Conservation (phyloP, 345 rosid species). For the Eucalyptus tenuipes region DNA sequence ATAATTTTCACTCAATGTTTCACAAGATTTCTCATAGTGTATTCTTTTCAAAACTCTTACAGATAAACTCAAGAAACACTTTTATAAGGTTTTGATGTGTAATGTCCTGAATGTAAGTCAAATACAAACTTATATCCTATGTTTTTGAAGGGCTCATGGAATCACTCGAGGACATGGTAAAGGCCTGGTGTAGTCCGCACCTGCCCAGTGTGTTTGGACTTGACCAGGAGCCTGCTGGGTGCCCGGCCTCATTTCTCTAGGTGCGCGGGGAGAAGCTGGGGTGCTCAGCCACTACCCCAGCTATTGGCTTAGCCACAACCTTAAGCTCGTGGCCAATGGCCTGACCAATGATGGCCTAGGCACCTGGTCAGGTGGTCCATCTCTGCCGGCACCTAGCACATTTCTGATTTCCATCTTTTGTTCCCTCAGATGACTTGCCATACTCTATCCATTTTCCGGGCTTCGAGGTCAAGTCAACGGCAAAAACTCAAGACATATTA, state of each 20-base stretch:
- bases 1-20: not conserved
- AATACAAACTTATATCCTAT: not conserved
- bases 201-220: not conserved
- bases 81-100: not conserved
- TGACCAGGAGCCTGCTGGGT: not conserved
- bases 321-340: too few species aligned
- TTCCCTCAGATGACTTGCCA: too few species aligned
- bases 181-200: not conserved
- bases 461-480: too few species aligned
- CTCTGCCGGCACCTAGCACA: too few species aligned
- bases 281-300: too few species aligned
- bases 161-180: not conserved
- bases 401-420: too few species aligned
- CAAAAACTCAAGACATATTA: too few species aligned
- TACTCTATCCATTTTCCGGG: too few species aligned
- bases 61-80: not conserved
- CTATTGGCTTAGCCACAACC: too few species aligned
- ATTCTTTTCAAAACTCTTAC: not conserved
- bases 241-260: not conserved
- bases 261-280: not conserved
- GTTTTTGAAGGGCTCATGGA: not conserved
- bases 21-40: not conserved
- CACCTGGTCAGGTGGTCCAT: too few species aligned
- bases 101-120: not conserved
- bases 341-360: too few species aligned